Evolutionary conservation across 1,284 basidiomycete genomes (phyloP).

Genomic region (Cutaneotrichosporon spelunceum): DNA sequence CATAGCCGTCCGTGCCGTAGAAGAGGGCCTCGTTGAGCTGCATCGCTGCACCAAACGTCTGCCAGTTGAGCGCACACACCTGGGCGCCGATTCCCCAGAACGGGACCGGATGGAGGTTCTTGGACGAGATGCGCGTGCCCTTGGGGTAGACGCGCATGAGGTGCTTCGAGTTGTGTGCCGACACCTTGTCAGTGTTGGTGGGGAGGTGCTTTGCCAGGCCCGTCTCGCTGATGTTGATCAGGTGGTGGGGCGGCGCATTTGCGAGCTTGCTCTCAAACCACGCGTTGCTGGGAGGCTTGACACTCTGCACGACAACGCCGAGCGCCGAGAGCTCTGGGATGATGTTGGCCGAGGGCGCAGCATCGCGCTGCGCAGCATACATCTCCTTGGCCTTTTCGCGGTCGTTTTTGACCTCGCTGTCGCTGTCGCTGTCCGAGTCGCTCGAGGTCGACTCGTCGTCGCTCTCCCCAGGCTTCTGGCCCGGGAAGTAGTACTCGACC

Average conservation of each 20-base stretch:
- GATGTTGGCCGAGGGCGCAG: slow-evolving; percentile 7
- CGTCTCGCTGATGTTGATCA: slow-evolving; percentile 25
- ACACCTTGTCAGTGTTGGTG: slow-evolving; percentile 29
- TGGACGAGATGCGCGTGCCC: slow-evolving; percentile 72
- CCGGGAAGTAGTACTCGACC: slow-evolving; percentile 21
- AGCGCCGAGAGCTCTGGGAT: slow-evolving; percentile 19
- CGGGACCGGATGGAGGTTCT: slow-evolving; percentile 84
- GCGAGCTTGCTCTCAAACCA: slow-evolving; percentile 19
- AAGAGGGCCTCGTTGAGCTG: slow-evolving; percentile 93
- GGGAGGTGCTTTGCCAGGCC: slow-evolving; percentile 18
- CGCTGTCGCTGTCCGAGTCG: slow-evolving; percentile 2
- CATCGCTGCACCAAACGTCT: slow-evolving; percentile 70
- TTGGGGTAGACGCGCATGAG: slow-evolving; percentile 87
- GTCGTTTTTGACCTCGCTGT: slow-evolving; percentile 2
- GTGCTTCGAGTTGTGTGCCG: slow-evolving; percentile 80
- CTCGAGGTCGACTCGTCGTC: slow-evolving; percentile 1
- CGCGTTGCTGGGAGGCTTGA: slow-evolving; percentile 20
- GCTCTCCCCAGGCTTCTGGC: slow-evolving; percentile 1
- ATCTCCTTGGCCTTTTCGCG: background rate
- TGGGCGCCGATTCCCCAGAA: slow-evolving; percentile 91
- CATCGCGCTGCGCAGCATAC: slow-evolving; percentile 10
- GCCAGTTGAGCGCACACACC: slow-evolving; percentile 95
- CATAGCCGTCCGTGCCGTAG: slow-evolving; percentile 74
- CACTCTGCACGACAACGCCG: slow-evolving; percentile 21
- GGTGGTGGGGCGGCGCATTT: slow-evolving; percentile 18